These are phyloP conservation scores for Sclerotinia subarctica DNA, from an alignment of 2,329 filamentous ascomycete genomes.

Conservation along the genomic window DNA sequence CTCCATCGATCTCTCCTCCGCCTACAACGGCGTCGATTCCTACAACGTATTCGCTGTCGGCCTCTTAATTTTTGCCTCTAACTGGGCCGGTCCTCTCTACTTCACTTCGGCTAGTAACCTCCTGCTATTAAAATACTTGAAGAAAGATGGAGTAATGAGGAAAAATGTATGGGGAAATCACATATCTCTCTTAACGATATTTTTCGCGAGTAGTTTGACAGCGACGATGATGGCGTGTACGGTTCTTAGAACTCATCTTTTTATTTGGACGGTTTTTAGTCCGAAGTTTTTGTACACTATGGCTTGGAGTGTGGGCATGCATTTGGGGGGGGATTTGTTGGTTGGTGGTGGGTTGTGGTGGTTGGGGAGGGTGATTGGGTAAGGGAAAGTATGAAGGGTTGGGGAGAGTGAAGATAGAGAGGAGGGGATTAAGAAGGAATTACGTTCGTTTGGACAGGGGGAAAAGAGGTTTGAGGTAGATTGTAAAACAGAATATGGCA, in stretches of 20 bases:
- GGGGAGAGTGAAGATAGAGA: neutral
- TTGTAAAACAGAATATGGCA: neutral
- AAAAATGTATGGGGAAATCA: constrained; percentile 45
- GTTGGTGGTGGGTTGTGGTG: constrained; percentile 58
- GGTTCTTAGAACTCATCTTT: constrained; percentile 78
- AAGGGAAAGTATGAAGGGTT: neutral
- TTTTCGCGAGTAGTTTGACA: constrained; percentile 60
- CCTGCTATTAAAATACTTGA: constrained; percentile 47
- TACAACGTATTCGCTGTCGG: constrained; percentile 84
- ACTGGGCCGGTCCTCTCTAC: constrained; percentile 90
- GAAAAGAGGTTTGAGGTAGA: neutral
- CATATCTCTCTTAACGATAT: constrained; percentile 65
- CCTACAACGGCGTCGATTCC: constrained; percentile 83
- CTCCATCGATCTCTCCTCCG: constrained; percentile 88
- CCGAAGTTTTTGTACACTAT: constrained; percentile 93
- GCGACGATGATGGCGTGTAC: constrained; percentile 90
- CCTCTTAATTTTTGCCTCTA: constrained; percentile 77
- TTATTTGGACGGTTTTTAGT: constrained; percentile 98
- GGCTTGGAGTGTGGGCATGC: constrained; percentile 82
- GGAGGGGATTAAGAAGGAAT: neutral
- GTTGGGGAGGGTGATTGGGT: constrained; percentile 44
- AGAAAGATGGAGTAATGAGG: constrained; percentile 18
- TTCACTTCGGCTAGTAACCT: constrained; percentile 69
- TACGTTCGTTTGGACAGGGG: neutral
- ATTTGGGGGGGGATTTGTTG: constrained; percentile 68